Percentiles rank a stretch among this genome's conserved stretches.
phyloP scores from a whole-genome alignment of 2,329 filamentous ascomycete genomes.

The Ascochyta lentis region DNA sequence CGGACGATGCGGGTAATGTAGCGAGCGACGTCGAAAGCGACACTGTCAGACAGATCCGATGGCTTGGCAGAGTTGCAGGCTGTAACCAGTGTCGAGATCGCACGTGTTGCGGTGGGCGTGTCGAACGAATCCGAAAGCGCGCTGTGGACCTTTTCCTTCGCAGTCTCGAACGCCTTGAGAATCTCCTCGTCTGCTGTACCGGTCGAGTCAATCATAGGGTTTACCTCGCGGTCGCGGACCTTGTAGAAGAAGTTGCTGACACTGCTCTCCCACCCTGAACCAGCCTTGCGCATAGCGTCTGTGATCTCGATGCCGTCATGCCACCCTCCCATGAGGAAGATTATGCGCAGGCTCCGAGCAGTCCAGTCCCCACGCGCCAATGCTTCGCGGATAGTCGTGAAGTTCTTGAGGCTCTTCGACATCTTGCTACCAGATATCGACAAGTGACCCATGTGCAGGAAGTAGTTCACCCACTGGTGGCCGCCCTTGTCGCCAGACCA shows the following conservation, averaged over 20 bases:
- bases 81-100: slow-evolving; percentile 79
- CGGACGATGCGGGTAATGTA: slow-evolving; percentile 86
- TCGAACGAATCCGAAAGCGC: slow-evolving; percentile 87
- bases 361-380: slow-evolving; percentile 74
- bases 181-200: slow-evolving; percentile 53
- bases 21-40: slow-evolving; percentile 65
- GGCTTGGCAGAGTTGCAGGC: slow-evolving; percentile 69
- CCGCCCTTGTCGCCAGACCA: slow-evolving; percentile 59
- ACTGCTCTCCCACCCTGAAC: slow-evolving; percentile 79
- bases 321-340: slow-evolving; percentile 89
- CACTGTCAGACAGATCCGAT: slow-evolving; percentile 52
- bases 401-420: slow-evolving; percentile 96
- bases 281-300: slow-evolving; percentile 76
- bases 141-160: slow-evolving; percentile 64
- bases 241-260: slow-evolving; percentile 75
- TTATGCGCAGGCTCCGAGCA: slow-evolving; percentile 78
- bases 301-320: slow-evolving; percentile 92
- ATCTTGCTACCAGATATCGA: slow-evolving; percentile 92
- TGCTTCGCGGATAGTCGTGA: slow-evolving; percentile 89
- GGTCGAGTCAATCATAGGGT: slow-evolving; percentile 40
- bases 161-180: slow-evolving; percentile 57
- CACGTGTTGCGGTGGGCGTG: slow-evolving; percentile 78
- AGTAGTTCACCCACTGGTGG: slow-evolving; percentile 90
- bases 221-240: slow-evolving; percentile 56
- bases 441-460: slow-evolving; percentile 92